Percentiles rank a stretch among this genome's conserved stretches.
Conservation (phyloP, 2,329 filamentous ascomycete species). For the Balansia obtecta region DNA sequence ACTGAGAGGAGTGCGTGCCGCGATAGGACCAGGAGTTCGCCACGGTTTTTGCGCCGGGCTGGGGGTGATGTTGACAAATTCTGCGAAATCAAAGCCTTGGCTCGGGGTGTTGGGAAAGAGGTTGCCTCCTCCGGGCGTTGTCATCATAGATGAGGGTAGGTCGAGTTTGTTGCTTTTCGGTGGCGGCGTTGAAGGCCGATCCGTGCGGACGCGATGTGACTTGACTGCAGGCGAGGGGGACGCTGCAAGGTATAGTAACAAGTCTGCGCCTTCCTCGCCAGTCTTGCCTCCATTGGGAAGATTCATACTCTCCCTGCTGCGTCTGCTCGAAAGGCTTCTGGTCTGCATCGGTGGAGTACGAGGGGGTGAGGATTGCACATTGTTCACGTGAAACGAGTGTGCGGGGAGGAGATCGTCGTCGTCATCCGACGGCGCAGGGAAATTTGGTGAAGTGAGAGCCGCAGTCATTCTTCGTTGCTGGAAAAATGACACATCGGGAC, state of each 20-base stretch:
- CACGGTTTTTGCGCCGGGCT: conserved; percentile 85
- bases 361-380: conserved; percentile 68
- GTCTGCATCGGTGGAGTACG: conserved; percentile 63
- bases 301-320: conserved; percentile 33
- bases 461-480: conserved; percentile 57
- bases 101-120: conserved; percentile 66
- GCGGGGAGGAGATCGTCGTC: conserved; percentile 72
- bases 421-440: conserved; percentile 57
- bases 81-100: conserved; percentile 80
- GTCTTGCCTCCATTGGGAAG: conserved; percentile 39
- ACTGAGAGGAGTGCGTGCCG: conserved; percentile 45
- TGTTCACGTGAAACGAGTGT: conserved; percentile 56
- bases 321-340: conserved; percentile 33
- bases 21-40: conserved; percentile 60
- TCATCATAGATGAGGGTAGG: conserved; percentile 76
- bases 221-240: conserved; percentile 76
- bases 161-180: conserved; percentile 54
- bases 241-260: conserved; percentile 74
- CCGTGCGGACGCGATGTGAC: conserved; percentile 36
- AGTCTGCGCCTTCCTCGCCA: conserved; percentile 69
- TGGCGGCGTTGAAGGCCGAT: conserved; percentile 65
- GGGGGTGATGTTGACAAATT: conserved; percentile 95
- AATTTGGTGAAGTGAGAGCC: conserved; percentile 45
- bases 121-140: conserved; percentile 63
- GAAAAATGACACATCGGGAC: conserved; percentile 69